These are phyloP conservation scores for Gossypium trilobum DNA, from an alignment of 441 rosid genomes.

Conservation along the genomic window DNA sequence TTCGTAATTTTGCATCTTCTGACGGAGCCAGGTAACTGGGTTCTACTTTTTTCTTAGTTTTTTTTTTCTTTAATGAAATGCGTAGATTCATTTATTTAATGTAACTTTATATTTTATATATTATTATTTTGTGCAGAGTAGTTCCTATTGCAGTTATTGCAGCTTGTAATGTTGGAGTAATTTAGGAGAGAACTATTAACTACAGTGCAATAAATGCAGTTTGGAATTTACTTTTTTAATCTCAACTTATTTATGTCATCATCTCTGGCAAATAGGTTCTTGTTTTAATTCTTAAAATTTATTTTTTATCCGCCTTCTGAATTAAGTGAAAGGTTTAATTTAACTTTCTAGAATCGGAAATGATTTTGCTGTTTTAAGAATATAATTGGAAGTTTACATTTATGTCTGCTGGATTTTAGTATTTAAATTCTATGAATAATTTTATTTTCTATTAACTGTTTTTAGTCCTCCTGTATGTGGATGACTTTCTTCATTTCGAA, in stretches of 20 bases:
- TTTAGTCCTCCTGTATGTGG: conserved; percentile 12
- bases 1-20: conserved; percentile 12
- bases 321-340: conserved; percentile 12
- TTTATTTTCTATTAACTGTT: conserved; percentile 9
- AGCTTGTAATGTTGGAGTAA: not conserved
- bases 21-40: not conserved
- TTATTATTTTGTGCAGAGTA: not conserved
- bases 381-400: not conserved
- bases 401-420: conserved; percentile 3
- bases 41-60: not conserved
- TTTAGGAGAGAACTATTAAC: not conserved
- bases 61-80: not conserved
- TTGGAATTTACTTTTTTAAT: not conserved
- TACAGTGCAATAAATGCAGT: conserved; percentile 10
- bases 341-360: conserved; percentile 1
- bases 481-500: not conserved
- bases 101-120: not conserved
- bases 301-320: conserved; percentile 14
- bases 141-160: not conserved
- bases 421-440: not conserved
- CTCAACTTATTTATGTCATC: not conserved
- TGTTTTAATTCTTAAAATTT: not conserved
- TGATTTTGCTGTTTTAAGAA: not conserved
- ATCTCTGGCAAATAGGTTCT: not conserved
- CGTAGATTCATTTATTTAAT: not conserved